These are phyloP conservation scores for Malus hybrid DNA, from an alignment of 331 rosid species.

Conservation along the genomic window DNA sequence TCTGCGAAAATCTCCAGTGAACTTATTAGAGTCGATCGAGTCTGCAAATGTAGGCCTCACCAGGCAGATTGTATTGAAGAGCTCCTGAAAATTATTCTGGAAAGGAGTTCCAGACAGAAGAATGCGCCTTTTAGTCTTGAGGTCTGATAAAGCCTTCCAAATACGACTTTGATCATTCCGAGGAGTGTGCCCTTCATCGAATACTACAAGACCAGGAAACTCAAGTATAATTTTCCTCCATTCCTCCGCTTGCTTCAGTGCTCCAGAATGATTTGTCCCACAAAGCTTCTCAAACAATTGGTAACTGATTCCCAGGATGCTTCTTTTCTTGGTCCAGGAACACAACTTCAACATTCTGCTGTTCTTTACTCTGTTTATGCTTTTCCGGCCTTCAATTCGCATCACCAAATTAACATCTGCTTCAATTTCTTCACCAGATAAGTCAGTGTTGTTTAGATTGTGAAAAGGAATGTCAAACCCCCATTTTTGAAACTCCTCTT, in stretches of 20 bases:
- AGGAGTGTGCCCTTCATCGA: conserved; percentile 73
- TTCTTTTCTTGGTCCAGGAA: conserved; percentile 42
- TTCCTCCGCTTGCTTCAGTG: background rate
- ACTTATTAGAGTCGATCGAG: background rate
- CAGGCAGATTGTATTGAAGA: conserved; percentile 43
- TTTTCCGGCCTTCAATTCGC: background rate
- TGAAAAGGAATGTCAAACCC: conserved; percentile 54
- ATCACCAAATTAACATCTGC: conserved; percentile 8
- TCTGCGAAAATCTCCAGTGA: background rate
- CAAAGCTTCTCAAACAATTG: conserved; percentile 32
- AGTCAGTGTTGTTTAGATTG: conserved; percentile 37
- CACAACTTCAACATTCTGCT: conserved; percentile 29
- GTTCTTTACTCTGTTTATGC: background rate
- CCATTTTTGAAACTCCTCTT: conserved; percentile 64
- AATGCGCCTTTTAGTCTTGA: conserved; percentile 49
- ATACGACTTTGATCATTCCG: conserved; percentile 31
- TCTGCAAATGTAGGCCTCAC: conserved; percentile 33
- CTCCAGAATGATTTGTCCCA: conserved; percentile 6
- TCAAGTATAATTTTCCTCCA: conserved; percentile 34
- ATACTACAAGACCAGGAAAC: conserved; percentile 43
- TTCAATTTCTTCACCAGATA: conserved; percentile 33
- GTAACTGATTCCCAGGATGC: conserved; percentile 64
- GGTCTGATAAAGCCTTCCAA: conserved; percentile 36
- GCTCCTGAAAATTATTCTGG: conserved; percentile 59
- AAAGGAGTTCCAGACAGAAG: conserved; percentile 73